These are phyloP conservation scores for Teunomyces kruisii DNA, from an alignment of 805 yeast genomes.

Conservation along the genomic window DNA sequence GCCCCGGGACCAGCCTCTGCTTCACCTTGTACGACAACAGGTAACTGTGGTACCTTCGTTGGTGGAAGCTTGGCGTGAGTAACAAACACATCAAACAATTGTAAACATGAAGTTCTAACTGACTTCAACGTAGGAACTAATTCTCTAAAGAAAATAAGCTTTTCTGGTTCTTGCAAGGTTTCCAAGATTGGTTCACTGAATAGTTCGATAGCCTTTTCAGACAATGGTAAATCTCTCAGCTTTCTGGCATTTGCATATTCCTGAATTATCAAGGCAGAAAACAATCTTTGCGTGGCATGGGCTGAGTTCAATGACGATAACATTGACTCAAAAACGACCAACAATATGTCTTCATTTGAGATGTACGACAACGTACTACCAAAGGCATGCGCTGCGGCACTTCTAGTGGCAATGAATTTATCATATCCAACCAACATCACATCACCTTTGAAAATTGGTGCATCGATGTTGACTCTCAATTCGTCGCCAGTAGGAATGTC, in stretches of 20 bases:
- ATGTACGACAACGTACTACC: constrained; percentile 64
- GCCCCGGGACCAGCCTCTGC: constrained; percentile 93
- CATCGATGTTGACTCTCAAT: constrained; percentile 80
- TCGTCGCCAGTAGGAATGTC: constrained; percentile 50
- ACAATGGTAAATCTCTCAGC: constrained; percentile 12
- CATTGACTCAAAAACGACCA: constrained; percentile 37
- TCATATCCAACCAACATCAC: constrained; percentile 79
- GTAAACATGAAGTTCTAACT: constrained; percentile 83
- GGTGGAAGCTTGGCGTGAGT: constrained; percentile 74
- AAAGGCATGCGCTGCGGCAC: constrained; percentile 71
- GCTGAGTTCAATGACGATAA: constrained; percentile 51
- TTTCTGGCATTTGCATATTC: constrained; percentile 53
- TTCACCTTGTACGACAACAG: constrained; percentile 92
- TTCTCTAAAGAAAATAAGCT: constrained; percentile 68
- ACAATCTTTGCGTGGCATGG: constrained; percentile 79
- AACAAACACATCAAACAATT: constrained; percentile 73
- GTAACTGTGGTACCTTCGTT: constrained; percentile 73
- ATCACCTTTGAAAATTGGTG: constrained; percentile 90
- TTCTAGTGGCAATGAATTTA: constrained; percentile 69
- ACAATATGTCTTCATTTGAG: constrained; percentile 36
- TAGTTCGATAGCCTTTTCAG: constrained; percentile 17
- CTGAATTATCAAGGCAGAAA: constrained; percentile 66
- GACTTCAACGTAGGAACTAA: constrained; percentile 83
- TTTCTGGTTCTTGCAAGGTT: constrained; percentile 42
- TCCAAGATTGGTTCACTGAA: constrained; percentile 30